These are phyloP conservation scores for Leavenworthia alabamica DNA, from an alignment of 345 rosid species.

Conservation along the genomic window DNA sequence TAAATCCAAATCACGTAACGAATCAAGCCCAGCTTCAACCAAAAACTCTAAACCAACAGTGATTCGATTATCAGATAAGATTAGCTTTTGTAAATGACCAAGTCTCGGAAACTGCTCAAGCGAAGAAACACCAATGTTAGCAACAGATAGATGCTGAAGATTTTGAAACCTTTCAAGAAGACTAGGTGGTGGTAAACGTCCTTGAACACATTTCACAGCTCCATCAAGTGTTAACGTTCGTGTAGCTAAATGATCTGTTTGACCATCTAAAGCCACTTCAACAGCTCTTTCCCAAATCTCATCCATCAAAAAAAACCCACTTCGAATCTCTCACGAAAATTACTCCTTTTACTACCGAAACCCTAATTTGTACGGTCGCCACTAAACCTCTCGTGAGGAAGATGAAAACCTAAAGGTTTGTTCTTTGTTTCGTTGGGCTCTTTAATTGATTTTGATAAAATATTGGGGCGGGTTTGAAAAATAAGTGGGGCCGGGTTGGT, in stretches of 20 bases:
- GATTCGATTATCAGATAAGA: constrained; percentile 64
- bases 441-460: not conserved
- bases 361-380: constrained; percentile 17
- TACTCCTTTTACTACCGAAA: not conserved
- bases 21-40: constrained; percentile 54
- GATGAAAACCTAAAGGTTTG: too few species aligned
- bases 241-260: constrained; percentile 38
- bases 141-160: constrained; percentile 62
- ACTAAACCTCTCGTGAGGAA: too few species aligned
- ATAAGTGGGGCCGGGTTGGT: not conserved
- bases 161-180: constrained; percentile 53
- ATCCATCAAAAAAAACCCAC: constrained; percentile 36
- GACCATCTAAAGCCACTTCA: constrained; percentile 58
- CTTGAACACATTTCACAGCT: constrained; percentile 64
- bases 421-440: constrained; percentile 2
- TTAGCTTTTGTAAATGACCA: constrained; percentile 48
- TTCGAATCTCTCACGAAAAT: not conserved
- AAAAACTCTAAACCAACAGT: constrained; percentile 59
- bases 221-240: constrained; percentile 62
- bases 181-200: constrained; percentile 47
- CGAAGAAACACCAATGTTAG: constrained; percentile 56
- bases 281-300: constrained; percentile 84
- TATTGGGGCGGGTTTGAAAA: not conserved
- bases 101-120: constrained; percentile 65
- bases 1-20: constrained; percentile 60